Evolutionary conservation across 176 grass and related monocot species (phyloP), one percentile per base, ranked within the genome.

Genomic region (Dactylis glomerata): DNA sequence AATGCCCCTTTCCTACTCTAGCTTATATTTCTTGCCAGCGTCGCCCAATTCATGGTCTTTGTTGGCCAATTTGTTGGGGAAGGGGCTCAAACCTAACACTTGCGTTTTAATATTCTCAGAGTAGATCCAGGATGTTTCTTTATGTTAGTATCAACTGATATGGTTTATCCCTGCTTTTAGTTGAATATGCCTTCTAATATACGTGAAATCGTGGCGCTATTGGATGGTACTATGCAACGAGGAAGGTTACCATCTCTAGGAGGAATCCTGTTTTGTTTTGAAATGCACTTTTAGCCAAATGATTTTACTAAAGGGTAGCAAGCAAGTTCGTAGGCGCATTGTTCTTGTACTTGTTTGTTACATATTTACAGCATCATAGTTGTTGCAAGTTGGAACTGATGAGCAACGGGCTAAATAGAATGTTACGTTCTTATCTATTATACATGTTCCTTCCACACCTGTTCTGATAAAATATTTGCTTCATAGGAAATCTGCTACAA

Each of bases 401-500:
- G 57, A 33, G 49, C 46, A 57, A 6, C 82, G 71, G 20, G 11
- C 36, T 22, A 15, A 76, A 87, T 67, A 75, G 44, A 73, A 36
- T 57, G 17, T 24, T 88, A 30, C 67, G 33, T 36, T 75, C 50
- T 76, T 32, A 52, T 67, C 11, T 79, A 41, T 91, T 80, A 64
- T 70, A 23, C 30, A 63, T 81, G 14, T 69, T 68, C 16, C 58
- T 81, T 76, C 62, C 10, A n/a, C 36, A 44, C 33, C 74, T 82
- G 30, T 73, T 83, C 81, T 90, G 47, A 84, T 77, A 68, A 56
- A 80, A 24, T 12, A 2, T 69, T 82, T 85, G 52, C 34, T 68
- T 87, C 52, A 80, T 58, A 98, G 96, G 96, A 98, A 80, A 93
- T 83, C 51, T 95, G 96, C 84, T 92, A 90, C 73, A 84, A 86